Percentiles rank a stretch among this genome's conserved stretches.
Evolutionary conservation across 148 eudicot genomes (phyloP).

Genomic region (Tetragonia tetragonoides): DNA sequence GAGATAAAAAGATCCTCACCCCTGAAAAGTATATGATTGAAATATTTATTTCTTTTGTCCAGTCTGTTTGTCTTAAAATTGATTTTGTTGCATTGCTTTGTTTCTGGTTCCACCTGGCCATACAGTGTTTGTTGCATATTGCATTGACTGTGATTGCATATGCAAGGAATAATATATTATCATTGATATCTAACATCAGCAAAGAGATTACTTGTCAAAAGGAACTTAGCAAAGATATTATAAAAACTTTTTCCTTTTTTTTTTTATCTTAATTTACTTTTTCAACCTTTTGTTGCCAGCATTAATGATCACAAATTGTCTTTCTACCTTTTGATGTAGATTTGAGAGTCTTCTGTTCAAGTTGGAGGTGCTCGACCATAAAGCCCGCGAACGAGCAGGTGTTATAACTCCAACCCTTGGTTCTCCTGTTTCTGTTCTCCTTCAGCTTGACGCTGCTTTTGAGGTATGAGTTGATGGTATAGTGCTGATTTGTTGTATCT

Average conservation of each 20-base stretch:
- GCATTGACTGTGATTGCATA: neutral
- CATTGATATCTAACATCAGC: neutral
- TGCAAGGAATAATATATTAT: neutral
- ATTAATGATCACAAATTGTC: conserved; percentile 5
- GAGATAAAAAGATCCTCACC: conserved; percentile 54
- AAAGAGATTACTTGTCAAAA: no score
- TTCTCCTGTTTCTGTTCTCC: conserved; percentile 68
- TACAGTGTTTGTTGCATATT: neutral
- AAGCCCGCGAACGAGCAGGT: conserved; percentile 94
- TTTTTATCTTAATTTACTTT: no score
- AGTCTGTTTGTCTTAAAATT: neutral
- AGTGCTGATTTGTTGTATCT: neutral
- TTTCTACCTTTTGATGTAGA: conserved; percentile 43
- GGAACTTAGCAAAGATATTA: neutral
- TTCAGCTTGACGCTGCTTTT: conserved; percentile 73
- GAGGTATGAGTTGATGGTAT: conserved; percentile 44
- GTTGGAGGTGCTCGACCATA: conserved; percentile 86
- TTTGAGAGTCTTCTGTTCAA: conserved; percentile 70
- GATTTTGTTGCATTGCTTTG: neutral
- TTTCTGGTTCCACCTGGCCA: no score
- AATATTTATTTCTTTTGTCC: neutral
- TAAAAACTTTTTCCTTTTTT: neutral
- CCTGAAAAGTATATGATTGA: conserved; percentile 64
- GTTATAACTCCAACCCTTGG: conserved; percentile 81
- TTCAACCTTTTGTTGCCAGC: neutral